A percentile compares a stretch with the other conserved stretches of the same genome.
phyloP scores from a whole-genome alignment of 106 monocot genomes.

The Dendrobium nobile region DNA sequence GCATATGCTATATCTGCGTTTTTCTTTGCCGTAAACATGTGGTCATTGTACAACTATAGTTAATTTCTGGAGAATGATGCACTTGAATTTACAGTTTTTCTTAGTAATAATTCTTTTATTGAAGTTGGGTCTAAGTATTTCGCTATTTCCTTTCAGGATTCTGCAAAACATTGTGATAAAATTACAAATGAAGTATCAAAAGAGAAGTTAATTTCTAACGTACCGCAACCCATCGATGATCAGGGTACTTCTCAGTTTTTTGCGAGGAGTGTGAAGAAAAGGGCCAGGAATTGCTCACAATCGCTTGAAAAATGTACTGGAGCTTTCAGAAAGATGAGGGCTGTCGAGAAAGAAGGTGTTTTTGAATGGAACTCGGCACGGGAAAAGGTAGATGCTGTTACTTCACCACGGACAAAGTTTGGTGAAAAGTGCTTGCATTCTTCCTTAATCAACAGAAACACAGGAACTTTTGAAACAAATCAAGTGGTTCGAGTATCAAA shows the following conservation, averaged over 20 bases:
- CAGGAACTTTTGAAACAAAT: conserved; percentile 15
- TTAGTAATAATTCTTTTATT: neutral
- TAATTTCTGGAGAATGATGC: neutral
- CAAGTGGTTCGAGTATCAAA: conserved; percentile 2
- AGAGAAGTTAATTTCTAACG: neutral
- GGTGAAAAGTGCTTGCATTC: conserved; percentile 39
- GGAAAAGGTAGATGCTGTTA: conserved; percentile 27
- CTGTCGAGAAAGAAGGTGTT: neutral
- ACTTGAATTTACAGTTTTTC: neutral
- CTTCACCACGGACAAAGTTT: conserved; percentile 22
- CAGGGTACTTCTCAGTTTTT: neutral
- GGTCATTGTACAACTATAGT: neutral
- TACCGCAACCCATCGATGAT: neutral
- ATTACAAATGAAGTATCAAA: neutral
- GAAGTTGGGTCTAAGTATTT: neutral
- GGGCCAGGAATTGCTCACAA: neutral
- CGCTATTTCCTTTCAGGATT: neutral
- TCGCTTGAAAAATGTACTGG: neutral
- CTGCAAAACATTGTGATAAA: neutral
- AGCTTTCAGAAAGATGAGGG: conserved; percentile 11
- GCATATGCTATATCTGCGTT: neutral
- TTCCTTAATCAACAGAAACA: conserved; percentile 25
- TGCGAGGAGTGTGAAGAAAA: conserved; percentile 15
- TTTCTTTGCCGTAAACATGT: neutral
- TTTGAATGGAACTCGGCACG: neutral